These are phyloP conservation scores for Corymbia maculata DNA, from an alignment of 345 rosid genomes.

Conservation along the genomic window DNA sequence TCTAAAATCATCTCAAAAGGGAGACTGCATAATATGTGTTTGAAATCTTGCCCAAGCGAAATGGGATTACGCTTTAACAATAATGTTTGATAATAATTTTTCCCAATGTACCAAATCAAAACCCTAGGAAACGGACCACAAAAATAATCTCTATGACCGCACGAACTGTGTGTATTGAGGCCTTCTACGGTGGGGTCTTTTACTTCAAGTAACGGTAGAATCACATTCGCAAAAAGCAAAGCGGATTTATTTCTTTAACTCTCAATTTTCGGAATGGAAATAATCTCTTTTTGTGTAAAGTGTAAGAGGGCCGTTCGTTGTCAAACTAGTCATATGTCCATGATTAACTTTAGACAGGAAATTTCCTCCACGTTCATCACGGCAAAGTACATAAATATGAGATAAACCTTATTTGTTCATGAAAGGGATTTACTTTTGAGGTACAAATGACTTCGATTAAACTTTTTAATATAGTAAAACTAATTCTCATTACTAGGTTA, in stretches of 20 bases:
- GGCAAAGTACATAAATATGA: too few species aligned
- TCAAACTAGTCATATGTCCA: background rate
- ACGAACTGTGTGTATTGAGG: too few species aligned
- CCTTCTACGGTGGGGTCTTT: background rate
- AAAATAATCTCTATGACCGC: background rate
- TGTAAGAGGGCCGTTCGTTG: background rate
- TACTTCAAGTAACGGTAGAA: background rate
- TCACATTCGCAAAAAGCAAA: background rate
- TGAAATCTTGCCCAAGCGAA: background rate
- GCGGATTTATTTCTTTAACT: background rate
- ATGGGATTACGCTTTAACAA: background rate
- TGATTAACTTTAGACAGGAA: background rate
- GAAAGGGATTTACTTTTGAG: too few species aligned
- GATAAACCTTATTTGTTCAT: too few species aligned
- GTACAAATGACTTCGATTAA: too few species aligned
- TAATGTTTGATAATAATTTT: background rate
- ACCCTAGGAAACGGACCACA: background rate
- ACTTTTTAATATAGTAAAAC: too few species aligned
- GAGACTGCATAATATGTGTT: background rate
- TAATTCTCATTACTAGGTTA: too few species aligned
- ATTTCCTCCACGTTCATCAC: too few species aligned
- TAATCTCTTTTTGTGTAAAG: background rate
- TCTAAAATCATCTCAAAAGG: background rate
- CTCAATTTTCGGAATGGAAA: background rate
- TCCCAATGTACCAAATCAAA: background rate